These are phyloP conservation scores for Moesziomyces aphidis DNA, from an alignment of 1,284 basidiomycete genomes.

Conservation along the genomic window DNA sequence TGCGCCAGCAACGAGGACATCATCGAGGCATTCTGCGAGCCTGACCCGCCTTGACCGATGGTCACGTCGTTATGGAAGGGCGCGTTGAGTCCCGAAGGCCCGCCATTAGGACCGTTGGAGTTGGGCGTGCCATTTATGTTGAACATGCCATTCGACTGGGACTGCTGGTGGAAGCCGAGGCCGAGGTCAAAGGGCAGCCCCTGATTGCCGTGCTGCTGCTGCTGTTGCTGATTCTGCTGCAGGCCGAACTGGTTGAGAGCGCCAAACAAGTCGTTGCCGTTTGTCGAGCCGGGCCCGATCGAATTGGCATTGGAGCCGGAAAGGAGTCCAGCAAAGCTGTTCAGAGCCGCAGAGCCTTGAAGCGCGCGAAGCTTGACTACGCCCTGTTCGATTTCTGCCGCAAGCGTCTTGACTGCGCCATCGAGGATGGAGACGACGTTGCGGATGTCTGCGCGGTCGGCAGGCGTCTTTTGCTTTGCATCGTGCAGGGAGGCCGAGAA, in stretches of 20 bases:
- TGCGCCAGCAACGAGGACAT: conserved; percentile 44
- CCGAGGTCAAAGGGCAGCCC: conserved; percentile 30
- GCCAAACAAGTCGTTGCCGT: conserved; percentile 27
- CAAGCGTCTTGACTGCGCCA: conserved; percentile 26
- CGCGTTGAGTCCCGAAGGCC: conserved; percentile 10
- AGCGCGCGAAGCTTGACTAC: conserved; percentile 30
- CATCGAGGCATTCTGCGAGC: conserved; percentile 21
- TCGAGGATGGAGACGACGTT: conserved; percentile 34
- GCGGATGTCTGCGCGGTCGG: conserved; percentile 36
- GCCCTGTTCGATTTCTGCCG: conserved; percentile 34
- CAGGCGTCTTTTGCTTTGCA: conserved; percentile 30
- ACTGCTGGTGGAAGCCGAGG: conserved; percentile 18
- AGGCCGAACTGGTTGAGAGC: conserved; percentile 20
- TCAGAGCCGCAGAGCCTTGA: conserved; percentile 16
- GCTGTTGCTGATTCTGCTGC: conserved; percentile 21
- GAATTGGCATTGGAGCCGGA: conserved; percentile 4
- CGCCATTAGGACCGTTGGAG: conserved; percentile 2
- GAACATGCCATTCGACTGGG: conserved; percentile 19
- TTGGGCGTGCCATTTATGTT: conserved; percentile 12
- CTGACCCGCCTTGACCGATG: conserved; percentile 6
- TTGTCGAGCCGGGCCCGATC: conserved; percentile 5
- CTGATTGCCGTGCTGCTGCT: conserved; percentile 14
- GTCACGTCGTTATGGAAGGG: conserved; percentile 15
- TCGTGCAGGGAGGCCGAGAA: conserved; percentile 31
- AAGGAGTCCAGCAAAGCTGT: conserved; percentile 18